Percentiles rank a stretch among this genome's conserved stretches.
Conservation (phyloP, 2,329 filamentous ascomycete genomes). For the Trichoderma aggressivum region DNA sequence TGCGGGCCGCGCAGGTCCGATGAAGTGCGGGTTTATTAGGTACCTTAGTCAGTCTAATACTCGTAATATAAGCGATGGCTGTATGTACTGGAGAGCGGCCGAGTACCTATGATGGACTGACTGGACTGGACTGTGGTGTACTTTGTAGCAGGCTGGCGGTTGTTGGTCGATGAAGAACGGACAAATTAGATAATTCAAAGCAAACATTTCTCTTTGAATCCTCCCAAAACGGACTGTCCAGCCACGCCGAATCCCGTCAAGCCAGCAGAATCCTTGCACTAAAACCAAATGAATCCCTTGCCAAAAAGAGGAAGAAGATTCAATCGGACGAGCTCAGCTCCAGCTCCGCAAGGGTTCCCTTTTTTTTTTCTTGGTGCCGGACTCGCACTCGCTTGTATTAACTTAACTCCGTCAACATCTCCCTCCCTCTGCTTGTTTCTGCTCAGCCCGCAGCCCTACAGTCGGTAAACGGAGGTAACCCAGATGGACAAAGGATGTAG, state of each 20-base stretch:
- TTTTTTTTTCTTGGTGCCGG: too few relatives aligned
- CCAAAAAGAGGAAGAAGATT: background rate
- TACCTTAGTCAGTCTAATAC: too few relatives aligned
- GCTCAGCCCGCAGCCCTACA: background rate
- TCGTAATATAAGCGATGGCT: too few relatives aligned
- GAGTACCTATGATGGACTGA: background rate
- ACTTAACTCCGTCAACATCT: background rate
- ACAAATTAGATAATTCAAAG: background rate
- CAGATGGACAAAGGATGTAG: background rate
- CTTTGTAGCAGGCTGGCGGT: too few relatives aligned
- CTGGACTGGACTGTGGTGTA: too few relatives aligned
- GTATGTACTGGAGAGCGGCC: background rate
- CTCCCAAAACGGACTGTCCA: background rate
- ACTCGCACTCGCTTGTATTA: background rate
- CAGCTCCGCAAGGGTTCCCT: background rate
- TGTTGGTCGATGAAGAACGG: background rate
- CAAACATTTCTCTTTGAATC: background rate
- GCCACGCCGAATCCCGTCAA: background rate
- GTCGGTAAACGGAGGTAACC: background rate
- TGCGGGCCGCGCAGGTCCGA: background rate
- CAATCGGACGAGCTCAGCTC: background rate
- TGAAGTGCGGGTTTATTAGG: background rate
- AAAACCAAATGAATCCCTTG: background rate
- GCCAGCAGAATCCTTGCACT: background rate
- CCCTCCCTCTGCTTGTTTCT: background rate